Conservation (phyloP, 2,329 filamentous ascomycete species). For the Sarocladium kiliense region DNA sequence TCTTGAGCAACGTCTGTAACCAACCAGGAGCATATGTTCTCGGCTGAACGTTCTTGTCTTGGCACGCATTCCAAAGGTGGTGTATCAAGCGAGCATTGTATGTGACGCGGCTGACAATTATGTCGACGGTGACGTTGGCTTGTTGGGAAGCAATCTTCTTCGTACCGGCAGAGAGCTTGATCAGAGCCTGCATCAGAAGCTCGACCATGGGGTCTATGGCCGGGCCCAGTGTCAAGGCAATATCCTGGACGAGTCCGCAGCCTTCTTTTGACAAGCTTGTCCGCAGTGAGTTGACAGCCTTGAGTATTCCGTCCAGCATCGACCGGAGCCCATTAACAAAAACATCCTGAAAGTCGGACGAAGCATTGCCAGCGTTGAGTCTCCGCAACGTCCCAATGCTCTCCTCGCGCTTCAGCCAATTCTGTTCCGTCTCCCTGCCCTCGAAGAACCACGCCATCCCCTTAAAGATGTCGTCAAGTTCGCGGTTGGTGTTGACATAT, state of each 20-base stretch:
- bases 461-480: slow-evolving; percentile 81
- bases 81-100: slow-evolving; percentile 80
- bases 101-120: slow-evolving; percentile 71
- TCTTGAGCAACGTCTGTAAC: slow-evolving; percentile 76
- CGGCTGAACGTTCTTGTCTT: slow-evolving; percentile 91
- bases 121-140: slow-evolving; percentile 75
- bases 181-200: slow-evolving; percentile 78
- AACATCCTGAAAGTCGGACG: slow-evolving; percentile 65
- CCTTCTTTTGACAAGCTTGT: slow-evolving; percentile 88
- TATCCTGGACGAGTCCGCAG: slow-evolving; percentile 77
- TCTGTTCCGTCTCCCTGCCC: slow-evolving; percentile 82
- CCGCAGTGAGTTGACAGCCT: slow-evolving; percentile 74
- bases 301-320: slow-evolving; percentile 82
- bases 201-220: slow-evolving; percentile 86
- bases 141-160: slow-evolving; percentile 90
- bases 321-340: slow-evolving; percentile 68
- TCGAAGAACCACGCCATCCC: slow-evolving; percentile 81
- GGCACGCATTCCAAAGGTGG: slow-evolving; percentile 74
- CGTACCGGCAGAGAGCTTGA: slow-evolving; percentile 83
- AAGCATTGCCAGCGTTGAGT: slow-evolving; percentile 78
- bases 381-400: slow-evolving; percentile 70
- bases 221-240: slow-evolving; percentile 70
- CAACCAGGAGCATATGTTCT: slow-evolving; percentile 74
- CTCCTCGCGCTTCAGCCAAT: slow-evolving; percentile 86
- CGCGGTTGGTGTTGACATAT: slow-evolving; percentile 77